These are phyloP conservation scores for Linum usitatissimum DNA, from an alignment of 345 rosid genomes.

Conservation along the genomic window DNA sequence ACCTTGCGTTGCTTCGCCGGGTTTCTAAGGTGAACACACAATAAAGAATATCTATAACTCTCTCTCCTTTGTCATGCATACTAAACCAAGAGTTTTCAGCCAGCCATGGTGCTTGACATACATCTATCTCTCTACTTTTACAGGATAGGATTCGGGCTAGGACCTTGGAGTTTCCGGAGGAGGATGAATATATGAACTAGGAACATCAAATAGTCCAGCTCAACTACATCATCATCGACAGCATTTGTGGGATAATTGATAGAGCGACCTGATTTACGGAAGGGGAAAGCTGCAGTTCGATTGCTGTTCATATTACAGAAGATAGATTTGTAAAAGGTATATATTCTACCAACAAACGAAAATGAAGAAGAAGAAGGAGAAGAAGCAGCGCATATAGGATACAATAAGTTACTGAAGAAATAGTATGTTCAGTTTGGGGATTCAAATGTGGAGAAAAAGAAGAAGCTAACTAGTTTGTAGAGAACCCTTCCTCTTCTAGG, in stretches of 20 bases:
- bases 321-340: too few relatives aligned
- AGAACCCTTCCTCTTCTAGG: too few relatives aligned
- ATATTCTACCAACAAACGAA: too few relatives aligned
- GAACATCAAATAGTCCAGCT: not conserved
- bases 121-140: not conserved
- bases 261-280: not conserved
- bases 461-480: too few relatives aligned
- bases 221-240: not conserved
- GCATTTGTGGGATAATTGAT: not conserved
- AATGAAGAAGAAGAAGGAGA: too few relatives aligned
- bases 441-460: too few relatives aligned
- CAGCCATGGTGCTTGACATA: not conserved
- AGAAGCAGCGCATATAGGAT: too few relatives aligned
- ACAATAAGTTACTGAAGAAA: too few relatives aligned
- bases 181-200: constrained; percentile 4
- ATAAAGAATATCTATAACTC: not conserved
- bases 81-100: not conserved
- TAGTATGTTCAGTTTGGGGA: too few relatives aligned
- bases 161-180: constrained; percentile 35
- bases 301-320: too few relatives aligned
- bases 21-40: constrained; percentile 23
- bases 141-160: constrained; percentile 32
- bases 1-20: constrained; percentile 29
- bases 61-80: not conserved
- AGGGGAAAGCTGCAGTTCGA: too few relatives aligned